Evolutionary conservation across 164 flowering plant species (phyloP).

Genomic region (Vitis rotundifolia): DNA sequence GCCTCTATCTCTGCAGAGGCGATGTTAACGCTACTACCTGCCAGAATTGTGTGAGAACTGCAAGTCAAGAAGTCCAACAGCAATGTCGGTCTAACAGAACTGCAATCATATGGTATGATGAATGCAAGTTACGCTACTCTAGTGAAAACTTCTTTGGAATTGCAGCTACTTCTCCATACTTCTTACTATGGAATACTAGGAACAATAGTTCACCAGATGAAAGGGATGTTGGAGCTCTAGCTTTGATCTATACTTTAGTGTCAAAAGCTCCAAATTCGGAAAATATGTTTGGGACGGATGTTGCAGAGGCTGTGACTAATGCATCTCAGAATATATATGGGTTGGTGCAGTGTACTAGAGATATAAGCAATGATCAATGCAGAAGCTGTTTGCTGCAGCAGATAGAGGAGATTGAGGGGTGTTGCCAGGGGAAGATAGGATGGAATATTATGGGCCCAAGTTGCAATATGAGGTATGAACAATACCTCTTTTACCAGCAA

Average conservation of each 20-base stretch:
- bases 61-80: constrained; percentile 5
- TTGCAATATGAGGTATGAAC: constrained; percentile 13
- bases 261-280: not conserved
- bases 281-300: not conserved
- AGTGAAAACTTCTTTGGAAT: constrained; percentile 4
- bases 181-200: not conserved
- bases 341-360: constrained; percentile 22
- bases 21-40: constrained; percentile 18
- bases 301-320: not conserved
- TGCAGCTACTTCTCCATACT: not conserved
- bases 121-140: constrained; percentile 29
- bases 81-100: constrained; percentile 3
- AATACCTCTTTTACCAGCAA: constrained; percentile 5
- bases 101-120: constrained; percentile 30
- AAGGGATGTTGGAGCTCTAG: not conserved
- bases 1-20: constrained; percentile 27
- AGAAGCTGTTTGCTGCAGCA: constrained; percentile 4
- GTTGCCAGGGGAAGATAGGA: constrained; percentile 13
- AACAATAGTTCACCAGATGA: constrained; percentile 7
- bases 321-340: constrained; percentile 10
- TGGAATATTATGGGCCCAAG: constrained; percentile 9
- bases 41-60: constrained; percentile 14
- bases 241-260: not conserved
- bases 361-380: constrained; percentile 10
- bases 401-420: not conserved